These are phyloP conservation scores for Streptanthus diversifolius DNA, from an alignment of 345 rosid species.

Conservation along the genomic window DNA sequence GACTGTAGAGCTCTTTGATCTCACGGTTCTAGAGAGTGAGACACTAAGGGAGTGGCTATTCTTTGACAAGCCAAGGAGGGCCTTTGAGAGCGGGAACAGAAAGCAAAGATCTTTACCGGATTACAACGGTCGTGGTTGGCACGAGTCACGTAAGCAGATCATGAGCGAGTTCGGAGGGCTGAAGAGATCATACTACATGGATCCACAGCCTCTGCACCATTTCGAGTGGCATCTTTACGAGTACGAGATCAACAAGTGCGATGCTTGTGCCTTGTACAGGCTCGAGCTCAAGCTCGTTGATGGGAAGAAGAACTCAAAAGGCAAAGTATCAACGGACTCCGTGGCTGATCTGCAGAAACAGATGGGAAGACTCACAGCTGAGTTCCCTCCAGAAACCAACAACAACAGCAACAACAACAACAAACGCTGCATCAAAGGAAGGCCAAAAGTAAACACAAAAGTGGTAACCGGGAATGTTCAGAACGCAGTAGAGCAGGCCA, in stretches of 20 bases:
- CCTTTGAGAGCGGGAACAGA: slow-evolving; percentile 94
- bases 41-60: slow-evolving; percentile 98
- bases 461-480: slow-evolving; percentile 36
- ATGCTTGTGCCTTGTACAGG: slow-evolving; percentile 91
- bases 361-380: slow-evolving; percentile 91
- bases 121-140: slow-evolving; percentile 97
- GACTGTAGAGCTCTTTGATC: slow-evolving; percentile 89
- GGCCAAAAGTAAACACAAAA: slow-evolving; percentile 57
- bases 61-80: slow-evolving; percentile 95
- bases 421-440: slow-evolving; percentile 68
- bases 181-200: slow-evolving; percentile 99
- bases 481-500: slow-evolving; percentile 42
- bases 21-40: slow-evolving; percentile 77
- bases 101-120: slow-evolving; percentile 99
- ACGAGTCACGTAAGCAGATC: slow-evolving; percentile 95
- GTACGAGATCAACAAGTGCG: slow-evolving; percentile 89
- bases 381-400: slow-evolving; percentile 65
- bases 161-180: slow-evolving; percentile 90
- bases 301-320: slow-evolving; percentile 82
- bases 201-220: slow-evolving; percentile 88
- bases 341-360: slow-evolving; percentile 92
- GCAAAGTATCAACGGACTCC: slow-evolving; percentile 63
- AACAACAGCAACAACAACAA: slow-evolving; percentile 36
- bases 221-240: slow-evolving; percentile 99
- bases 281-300: slow-evolving; percentile 91